Evolutionary conservation across 768 basidiomycete species (phyloP).

Genomic region (Tylopilus felleus): DNA sequence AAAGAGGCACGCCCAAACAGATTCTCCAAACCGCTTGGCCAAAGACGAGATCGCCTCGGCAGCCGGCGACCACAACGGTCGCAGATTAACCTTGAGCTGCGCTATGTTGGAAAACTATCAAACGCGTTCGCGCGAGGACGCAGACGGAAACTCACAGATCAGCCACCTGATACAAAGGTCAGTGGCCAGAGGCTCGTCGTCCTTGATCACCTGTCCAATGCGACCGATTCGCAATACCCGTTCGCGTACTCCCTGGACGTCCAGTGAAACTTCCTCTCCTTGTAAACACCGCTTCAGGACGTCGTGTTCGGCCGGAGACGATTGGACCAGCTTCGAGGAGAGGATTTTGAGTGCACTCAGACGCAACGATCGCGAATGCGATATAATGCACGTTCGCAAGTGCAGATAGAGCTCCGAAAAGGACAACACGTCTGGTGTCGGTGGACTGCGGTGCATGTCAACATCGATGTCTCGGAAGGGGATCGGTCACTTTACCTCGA

Average conservation of each 20-base stretch:
- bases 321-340: slow-evolving; percentile 46
- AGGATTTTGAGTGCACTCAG: slow-evolving; percentile 63
- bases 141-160: slow-evolving; percentile 46
- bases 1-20: slow-evolving; percentile 72
- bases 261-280: slow-evolving; percentile 77
- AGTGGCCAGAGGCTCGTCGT: slow-evolving; percentile 49
- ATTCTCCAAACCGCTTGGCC: slow-evolving; percentile 56
- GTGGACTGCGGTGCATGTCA: slow-evolving; percentile 9
- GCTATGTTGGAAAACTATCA: slow-evolving; percentile 41
- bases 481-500: slow-evolving; percentile 38
- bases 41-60: slow-evolving; percentile 57
- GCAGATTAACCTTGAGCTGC: slow-evolving; percentile 90
- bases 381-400: slow-evolving; percentile 58
- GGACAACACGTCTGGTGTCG: slow-evolving; percentile 26
- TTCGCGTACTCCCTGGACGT: slow-evolving; percentile 80
- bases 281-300: slow-evolving; percentile 65
- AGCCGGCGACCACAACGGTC: slow-evolving; percentile 86
- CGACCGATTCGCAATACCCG: slow-evolving; percentile 75
- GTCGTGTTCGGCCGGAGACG: slow-evolving; percentile 44
- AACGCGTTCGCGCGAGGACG: not conserved
- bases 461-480: not conserved
- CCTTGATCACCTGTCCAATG: slow-evolving; percentile 57
- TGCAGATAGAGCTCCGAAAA: slow-evolving; percentile 50
- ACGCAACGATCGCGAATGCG: slow-evolving; percentile 68
- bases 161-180: slow-evolving; percentile 72